Conservation (phyloP, 73 alveolate species). For the Uronychia setigera region DNA sequence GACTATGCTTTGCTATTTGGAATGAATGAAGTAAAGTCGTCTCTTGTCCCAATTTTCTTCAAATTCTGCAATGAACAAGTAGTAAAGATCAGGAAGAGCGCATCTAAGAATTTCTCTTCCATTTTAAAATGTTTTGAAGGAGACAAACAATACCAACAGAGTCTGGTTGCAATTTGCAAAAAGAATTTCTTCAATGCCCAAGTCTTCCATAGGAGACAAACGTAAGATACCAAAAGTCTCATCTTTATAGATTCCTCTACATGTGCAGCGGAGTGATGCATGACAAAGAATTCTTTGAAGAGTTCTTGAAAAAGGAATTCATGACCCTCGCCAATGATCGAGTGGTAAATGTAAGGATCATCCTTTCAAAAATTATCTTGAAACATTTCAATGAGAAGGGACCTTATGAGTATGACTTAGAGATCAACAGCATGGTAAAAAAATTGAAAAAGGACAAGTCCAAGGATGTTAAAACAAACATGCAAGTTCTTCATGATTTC, state of each 20-base stretch:
- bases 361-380: slow-evolving; percentile 40
- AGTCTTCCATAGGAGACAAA: slow-evolving; percentile 41
- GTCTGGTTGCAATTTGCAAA: slow-evolving; percentile 35
- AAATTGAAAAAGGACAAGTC: slow-evolving; percentile 29
- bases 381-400: slow-evolving; percentile 47
- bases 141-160: slow-evolving; percentile 35
- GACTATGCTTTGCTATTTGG: slow-evolving; percentile 49
- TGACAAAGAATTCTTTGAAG: slow-evolving; percentile 48
- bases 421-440: slow-evolving; percentile 50
- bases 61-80: slow-evolving; percentile 47
- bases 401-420: slow-evolving; percentile 47
- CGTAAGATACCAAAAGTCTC: slow-evolving; percentile 1
- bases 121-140: slow-evolving; percentile 40
- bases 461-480: slow-evolving; percentile 16
- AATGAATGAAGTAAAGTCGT: slow-evolving; percentile 40
- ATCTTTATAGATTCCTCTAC: slow-evolving; percentile 14
- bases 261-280: slow-evolving; percentile 64
- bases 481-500: slow-evolving; percentile 34
- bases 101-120: slow-evolving; percentile 32
- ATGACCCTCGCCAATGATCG: slow-evolving; percentile 43
- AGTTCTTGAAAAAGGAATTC: slow-evolving; percentile 42
- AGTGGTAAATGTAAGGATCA: slow-evolving; percentile 58
- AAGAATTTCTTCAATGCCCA: slow-evolving; percentile 44
- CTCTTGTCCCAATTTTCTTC: slow-evolving; percentile 59
- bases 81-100: slow-evolving; percentile 47